Evolutionary conservation across 2,329 filamentous ascomycete genomes (phyloP).

Genomic region (Ophiostoma sp.): DNA sequence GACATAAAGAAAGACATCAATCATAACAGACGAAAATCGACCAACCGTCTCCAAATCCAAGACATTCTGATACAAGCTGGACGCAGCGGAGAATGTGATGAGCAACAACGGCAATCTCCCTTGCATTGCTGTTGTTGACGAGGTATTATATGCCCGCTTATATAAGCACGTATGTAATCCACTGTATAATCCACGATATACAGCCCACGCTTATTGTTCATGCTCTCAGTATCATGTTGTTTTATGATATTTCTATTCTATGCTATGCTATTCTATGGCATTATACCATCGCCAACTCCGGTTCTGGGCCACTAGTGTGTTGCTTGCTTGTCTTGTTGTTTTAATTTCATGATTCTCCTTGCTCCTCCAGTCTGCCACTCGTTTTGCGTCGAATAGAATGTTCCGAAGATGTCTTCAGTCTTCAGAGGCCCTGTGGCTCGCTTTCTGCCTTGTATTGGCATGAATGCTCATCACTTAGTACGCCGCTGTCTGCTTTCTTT

Average conservation of each 20-base stretch:
- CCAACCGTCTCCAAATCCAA: background rate
- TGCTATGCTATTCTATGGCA: background rate
- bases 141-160: background rate
- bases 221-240: background rate
- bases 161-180: background rate
- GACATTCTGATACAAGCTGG: constrained; percentile 12
- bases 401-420: background rate
- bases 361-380: background rate
- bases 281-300: background rate
- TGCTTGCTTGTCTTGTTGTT: no score
- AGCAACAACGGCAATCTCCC: constrained; percentile 3
- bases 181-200: background rate
- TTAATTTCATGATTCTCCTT: no score
- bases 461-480: background rate
- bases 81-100: constrained; percentile 2
- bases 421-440: background rate
- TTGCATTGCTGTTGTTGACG: background rate
- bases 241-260: background rate
- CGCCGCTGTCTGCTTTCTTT: background rate
- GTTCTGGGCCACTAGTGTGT: background rate
- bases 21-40: background rate
- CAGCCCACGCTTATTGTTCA: background rate
- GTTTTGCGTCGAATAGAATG: background rate
- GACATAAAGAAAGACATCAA: background rate
- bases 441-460: no score